Evolutionary conservation across 495 filamentous ascomycete species (phyloP).

Genomic region (Neurospora hispaniola): DNA sequence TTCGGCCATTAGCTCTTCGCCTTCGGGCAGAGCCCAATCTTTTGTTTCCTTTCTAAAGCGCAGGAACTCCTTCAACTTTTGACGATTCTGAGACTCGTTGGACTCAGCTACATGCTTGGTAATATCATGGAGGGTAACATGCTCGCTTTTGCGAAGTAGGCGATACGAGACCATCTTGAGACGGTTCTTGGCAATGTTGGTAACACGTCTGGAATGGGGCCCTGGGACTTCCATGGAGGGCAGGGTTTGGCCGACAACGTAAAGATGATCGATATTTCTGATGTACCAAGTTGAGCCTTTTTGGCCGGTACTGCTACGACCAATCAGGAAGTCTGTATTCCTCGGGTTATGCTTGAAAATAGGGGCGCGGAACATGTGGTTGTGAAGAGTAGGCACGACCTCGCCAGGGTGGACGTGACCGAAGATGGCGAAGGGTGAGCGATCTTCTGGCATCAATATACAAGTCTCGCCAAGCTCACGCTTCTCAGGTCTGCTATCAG

Average conservation of each 20-base stretch:
- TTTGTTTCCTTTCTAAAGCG: slow-evolving; percentile 72
- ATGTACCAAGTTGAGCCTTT: slow-evolving; percentile 67
- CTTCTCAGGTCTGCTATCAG: slow-evolving; percentile 47
- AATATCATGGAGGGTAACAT: slow-evolving; percentile 66
- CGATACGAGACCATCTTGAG: slow-evolving; percentile 92
- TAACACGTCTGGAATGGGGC: slow-evolving; percentile 86
- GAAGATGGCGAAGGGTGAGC: slow-evolving; percentile 90
- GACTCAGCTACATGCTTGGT: slow-evolving; percentile 82
- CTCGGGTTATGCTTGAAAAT: slow-evolving; percentile 79
- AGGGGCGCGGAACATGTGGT: slow-evolving; percentile 89
- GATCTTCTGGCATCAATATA: slow-evolving; percentile 83
- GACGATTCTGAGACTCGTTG: slow-evolving; percentile 85
- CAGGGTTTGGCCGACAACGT: slow-evolving; percentile 81
- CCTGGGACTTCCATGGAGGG: slow-evolving; percentile 87
- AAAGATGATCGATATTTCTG: slow-evolving; percentile 80
- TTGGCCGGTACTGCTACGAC: slow-evolving; percentile 63
- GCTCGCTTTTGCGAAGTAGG: slow-evolving; percentile 61
- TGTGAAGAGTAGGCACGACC: slow-evolving; percentile 79
- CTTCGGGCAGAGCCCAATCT: slow-evolving; percentile 66
- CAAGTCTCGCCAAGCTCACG: slow-evolving; percentile 67
- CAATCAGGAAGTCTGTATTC: slow-evolving; percentile 76
- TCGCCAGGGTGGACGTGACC: slow-evolving; percentile 86
- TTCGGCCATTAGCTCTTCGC: slow-evolving; percentile 66
- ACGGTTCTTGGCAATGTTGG: slow-evolving; percentile 86
- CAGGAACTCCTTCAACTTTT: slow-evolving; percentile 96